phyloP scores from a whole-genome alignment of 768 basidiomycete genomes.

The Suillus americanus region DNA sequence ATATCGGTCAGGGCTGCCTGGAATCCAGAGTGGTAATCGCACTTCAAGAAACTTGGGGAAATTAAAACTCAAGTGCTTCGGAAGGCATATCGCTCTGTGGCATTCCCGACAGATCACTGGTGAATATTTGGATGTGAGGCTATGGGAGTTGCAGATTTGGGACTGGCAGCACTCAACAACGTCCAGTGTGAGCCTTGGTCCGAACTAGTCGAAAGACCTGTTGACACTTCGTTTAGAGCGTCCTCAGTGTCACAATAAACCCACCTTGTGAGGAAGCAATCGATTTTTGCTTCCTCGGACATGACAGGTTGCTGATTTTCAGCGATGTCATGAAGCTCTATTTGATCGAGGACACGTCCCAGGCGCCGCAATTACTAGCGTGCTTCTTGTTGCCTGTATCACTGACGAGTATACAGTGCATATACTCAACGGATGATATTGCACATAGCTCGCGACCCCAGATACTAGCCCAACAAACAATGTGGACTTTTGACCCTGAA shows the following conservation, averaged over 20 bases:
- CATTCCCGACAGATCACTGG: not conserved
- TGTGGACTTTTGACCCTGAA: not conserved
- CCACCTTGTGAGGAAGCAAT: not conserved
- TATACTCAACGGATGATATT: not conserved
- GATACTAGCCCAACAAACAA: not conserved
- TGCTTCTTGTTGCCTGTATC: not conserved
- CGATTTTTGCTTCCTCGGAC: not conserved
- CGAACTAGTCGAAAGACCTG: not conserved
- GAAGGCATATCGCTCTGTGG: slow-evolving; percentile 1
- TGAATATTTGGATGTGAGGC: not conserved
- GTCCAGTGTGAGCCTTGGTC: not conserved
- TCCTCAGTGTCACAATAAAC: not conserved
- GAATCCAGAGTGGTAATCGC: not conserved
- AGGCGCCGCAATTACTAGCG: not conserved
- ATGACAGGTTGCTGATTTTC: not conserved
- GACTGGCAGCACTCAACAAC: not conserved
- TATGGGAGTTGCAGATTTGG: not conserved
- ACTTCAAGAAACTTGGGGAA: not conserved
- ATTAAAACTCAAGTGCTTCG: not conserved
- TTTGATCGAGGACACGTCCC: not conserved
- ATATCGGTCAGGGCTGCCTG: not conserved
- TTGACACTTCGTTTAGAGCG: not conserved
- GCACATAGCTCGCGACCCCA: not conserved
- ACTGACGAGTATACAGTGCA: not conserved
- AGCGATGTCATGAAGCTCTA: not conserved